Base-by-base conservation (phyloP, 805 yeast genomes). In the Starmerella vaccinii region DNA sequence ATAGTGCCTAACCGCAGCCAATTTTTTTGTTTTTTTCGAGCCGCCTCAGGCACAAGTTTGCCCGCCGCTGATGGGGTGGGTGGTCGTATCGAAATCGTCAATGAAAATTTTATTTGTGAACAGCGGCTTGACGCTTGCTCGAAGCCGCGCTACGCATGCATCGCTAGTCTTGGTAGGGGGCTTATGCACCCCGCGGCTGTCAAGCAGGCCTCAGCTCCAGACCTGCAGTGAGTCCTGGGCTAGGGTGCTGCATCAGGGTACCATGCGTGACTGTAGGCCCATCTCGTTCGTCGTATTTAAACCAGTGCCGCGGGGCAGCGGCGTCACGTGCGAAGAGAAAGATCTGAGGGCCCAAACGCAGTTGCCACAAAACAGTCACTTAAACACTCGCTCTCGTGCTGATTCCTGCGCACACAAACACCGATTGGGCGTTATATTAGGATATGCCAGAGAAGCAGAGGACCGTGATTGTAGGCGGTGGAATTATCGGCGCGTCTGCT, bases 401-500 rank as follows among this genome's bases (percentile, higher is more conserved):
- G 19, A 10, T 24, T 39, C 32, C 30, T 12, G 21, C 22, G 7
- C 43, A 19, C 6, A 18, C 12, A 8, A 24, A 22, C n/a, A 24
- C 29, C 32, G 32, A 39, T 26, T 27, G 45, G 23, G 34, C 23
- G 24, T n/a, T 16, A 41, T 13, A 41, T 13, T 18, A 27, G 43
- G 26, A 10, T 26, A 41, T 41, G 45, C 34, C 45, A 19, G 45
- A 38, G 30, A 55, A 55, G 34, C 56, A 53, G 35, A 39, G 56
- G 32, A 55, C 57, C n/a, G 50, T 59, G 9, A 58, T 55, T 46
- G 56, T 59, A 50, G 74, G 74, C 22, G 97, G 95, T 0, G 98
- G 98, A 21, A 90, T 90, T 60, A 84, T 90, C 34, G 98, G 98
- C 34, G 95, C 87, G 7, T 86, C 95, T 64, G 85, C 92, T 1